Base-by-base conservation (phyloP, 768 basidiomycete genomes). In the Antrodiella citrinella region DNA sequence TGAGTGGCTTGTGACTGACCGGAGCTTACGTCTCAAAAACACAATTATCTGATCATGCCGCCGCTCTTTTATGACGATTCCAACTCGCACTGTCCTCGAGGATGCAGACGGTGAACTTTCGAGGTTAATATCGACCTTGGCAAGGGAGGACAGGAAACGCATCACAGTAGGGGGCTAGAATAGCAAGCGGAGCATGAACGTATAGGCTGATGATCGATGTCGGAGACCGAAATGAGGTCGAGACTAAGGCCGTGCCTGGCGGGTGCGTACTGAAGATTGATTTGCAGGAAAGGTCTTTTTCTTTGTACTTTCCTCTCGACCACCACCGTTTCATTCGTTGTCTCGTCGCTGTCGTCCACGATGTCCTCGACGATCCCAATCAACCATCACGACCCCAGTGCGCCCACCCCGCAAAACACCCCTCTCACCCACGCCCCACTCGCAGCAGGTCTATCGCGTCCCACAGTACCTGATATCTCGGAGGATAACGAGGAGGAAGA, bases 381-480 rank as follows among this genome's bases (percentile, higher is more conserved):
- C 65, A 64, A 57, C 45, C 67, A 70, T 41, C 64, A 68, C 50
- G 79, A 79, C 67, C 70, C 83, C 21, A 83, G 86, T 2, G 91
- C 92, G n/a, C 91, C 92, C 5, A 96, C 92, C 13, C 92, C 92
- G 20, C 87, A 90, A 72, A 95, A 96, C 70, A 95, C 93, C 2
- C 93, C 92, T 10, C 70, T 91, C 54, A 82, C 72, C 48, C 80
- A 87, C 57, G 87, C 88, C 11, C 90, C 91, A 49, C 84, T 95
- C 67, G 76, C 84, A 0, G 67, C 69, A 20, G 87, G 84, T 50
- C 75, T 93, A 53, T 92, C 91, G 43, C 81, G 89, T 59, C 93
- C 93, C 7, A 85, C 87, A 2, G 87, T 91, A 47, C 91, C 90
- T 55, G 88, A 88, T 68, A 91, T 91, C 69, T 70, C 81, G 38